phyloP scores from a whole-genome alignment of 2,329 filamentous ascomycete species.

The Calonectria naviculata region DNA sequence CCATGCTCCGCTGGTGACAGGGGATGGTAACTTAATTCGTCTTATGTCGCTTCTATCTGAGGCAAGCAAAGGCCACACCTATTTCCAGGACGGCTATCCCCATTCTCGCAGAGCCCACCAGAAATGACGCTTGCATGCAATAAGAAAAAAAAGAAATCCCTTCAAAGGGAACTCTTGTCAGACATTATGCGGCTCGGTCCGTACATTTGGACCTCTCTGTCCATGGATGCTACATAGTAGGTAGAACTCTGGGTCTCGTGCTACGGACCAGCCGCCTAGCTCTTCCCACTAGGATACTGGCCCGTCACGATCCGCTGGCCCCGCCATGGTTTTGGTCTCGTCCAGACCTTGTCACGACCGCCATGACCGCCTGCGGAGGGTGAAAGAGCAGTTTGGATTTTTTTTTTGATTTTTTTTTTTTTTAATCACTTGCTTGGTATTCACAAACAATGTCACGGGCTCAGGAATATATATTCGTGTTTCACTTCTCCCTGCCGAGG shows the following conservation, averaged over 20 bases:
- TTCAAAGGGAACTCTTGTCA: not conserved
- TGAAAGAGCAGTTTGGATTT: not conserved
- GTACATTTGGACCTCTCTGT: not conserved
- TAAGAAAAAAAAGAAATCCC: not conserved
- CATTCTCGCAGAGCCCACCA: not conserved
- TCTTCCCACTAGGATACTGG: not conserved
- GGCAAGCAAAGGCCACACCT: not conserved
- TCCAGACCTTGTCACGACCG: not conserved
- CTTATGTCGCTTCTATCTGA: slow-evolving; percentile 1
- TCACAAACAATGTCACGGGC: not conserved
- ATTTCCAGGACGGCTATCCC: not conserved
- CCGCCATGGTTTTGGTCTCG: not conserved
- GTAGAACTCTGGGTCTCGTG: not conserved
- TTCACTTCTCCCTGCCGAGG: not conserved
- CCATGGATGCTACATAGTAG: not conserved
- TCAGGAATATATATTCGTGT: not conserved
- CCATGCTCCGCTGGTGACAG: slow-evolving; percentile 13
- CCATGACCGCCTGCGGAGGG: not conserved
- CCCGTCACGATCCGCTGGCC: not conserved
- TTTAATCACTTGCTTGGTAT: not conserved
- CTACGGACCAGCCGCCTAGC: not conserved
- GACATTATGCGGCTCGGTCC: slow-evolving; percentile 11
- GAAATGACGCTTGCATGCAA: not conserved
- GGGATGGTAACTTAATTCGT: slow-evolving; percentile 6
- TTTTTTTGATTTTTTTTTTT: too few relatives aligned